Conservation (phyloP, 2,329 filamentous ascomycete species). For the Paramyrothecium roridum region DNA sequence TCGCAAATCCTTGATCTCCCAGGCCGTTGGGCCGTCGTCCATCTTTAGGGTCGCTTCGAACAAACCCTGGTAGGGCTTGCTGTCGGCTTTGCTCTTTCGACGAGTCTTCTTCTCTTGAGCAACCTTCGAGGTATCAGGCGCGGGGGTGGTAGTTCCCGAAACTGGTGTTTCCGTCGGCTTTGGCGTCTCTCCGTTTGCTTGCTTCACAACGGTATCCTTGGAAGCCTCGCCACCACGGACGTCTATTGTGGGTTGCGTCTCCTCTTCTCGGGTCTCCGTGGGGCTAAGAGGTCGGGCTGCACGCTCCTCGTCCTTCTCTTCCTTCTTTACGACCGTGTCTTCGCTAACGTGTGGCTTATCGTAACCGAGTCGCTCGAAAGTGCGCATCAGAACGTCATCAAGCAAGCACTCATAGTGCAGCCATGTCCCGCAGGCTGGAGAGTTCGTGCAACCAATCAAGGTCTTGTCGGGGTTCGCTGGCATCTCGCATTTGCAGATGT, state of each 20-base stretch:
- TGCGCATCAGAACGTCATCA: conserved; percentile 48
- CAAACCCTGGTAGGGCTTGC: conserved; percentile 47
- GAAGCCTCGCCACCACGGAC: conserved; percentile 45
- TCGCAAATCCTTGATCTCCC: conserved; percentile 52
- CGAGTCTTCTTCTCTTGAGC: conserved; percentile 28
- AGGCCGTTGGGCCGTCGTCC: conserved; percentile 42
- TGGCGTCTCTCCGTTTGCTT: conserved; percentile 24
- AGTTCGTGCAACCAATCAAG: conserved; percentile 54
- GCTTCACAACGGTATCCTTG: conserved; percentile 34
- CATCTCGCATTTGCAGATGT: conserved; percentile 55
- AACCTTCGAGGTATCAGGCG: conserved; percentile 19
- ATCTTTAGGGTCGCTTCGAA: conserved; percentile 49
- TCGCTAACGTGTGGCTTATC: conserved; percentile 45
- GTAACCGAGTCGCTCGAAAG: conserved; percentile 46
- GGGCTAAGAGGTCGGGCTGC: conserved; percentile 45
- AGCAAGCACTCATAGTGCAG: conserved; percentile 62
- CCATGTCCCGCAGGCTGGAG: conserved; percentile 53
- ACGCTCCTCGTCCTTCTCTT: conserved; percentile 29
- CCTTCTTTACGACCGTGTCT: conserved; percentile 37
- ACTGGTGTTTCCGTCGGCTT: conserved; percentile 26
- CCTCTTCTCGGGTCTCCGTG: conserved; percentile 46
- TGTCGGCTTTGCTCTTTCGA: conserved; percentile 32
- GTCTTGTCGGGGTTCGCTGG: conserved; percentile 62
- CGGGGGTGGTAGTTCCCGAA: conserved; percentile 19
- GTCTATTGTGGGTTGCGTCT: conserved; percentile 49